These are phyloP conservation scores for Suhomyces sp. DNA, from an alignment of 805 yeast species.

Conservation along the genomic window DNA sequence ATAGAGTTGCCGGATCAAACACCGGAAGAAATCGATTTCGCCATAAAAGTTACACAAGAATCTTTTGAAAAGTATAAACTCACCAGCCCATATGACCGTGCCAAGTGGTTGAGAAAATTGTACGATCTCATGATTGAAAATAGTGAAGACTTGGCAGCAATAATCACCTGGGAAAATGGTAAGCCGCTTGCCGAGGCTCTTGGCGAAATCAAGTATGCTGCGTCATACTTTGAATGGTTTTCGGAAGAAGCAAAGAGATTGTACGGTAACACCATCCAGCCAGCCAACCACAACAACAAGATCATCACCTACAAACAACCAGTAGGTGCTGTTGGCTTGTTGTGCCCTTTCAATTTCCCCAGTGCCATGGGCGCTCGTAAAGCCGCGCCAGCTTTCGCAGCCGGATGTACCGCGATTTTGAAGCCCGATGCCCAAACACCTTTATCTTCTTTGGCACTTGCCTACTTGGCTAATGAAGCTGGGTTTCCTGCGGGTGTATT, in stretches of 20 bases:
- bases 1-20: constrained; percentile 43
- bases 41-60: constrained; percentile 47
- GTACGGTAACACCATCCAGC: constrained; percentile 57
- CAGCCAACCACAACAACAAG: constrained; percentile 49
- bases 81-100: constrained; percentile 49
- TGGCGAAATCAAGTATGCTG: constrained; percentile 59
- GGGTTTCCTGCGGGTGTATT: constrained; percentile 60
- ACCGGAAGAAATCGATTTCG: constrained; percentile 40
- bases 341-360: constrained; percentile 70
- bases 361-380: constrained; percentile 66
- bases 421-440: constrained; percentile 67
- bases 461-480: constrained; percentile 52
- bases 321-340: constrained; percentile 60
- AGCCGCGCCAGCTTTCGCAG: constrained; percentile 64
- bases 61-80: constrained; percentile 47
- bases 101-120: constrained; percentile 49
- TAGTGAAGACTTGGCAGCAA: constrained; percentile 53
- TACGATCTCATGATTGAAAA: constrained; percentile 53
- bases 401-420: constrained; percentile 58
- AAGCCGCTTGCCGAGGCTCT: constrained; percentile 51
- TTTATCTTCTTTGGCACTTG: constrained; percentile 56
- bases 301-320: constrained; percentile 56
- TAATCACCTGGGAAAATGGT: constrained; percentile 61
- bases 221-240: constrained; percentile 46
- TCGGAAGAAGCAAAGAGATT: constrained; percentile 55